phyloP scores from a whole-genome alignment of 768 basidiomycete species.

The Candolleomyces aberdarensis region DNA sequence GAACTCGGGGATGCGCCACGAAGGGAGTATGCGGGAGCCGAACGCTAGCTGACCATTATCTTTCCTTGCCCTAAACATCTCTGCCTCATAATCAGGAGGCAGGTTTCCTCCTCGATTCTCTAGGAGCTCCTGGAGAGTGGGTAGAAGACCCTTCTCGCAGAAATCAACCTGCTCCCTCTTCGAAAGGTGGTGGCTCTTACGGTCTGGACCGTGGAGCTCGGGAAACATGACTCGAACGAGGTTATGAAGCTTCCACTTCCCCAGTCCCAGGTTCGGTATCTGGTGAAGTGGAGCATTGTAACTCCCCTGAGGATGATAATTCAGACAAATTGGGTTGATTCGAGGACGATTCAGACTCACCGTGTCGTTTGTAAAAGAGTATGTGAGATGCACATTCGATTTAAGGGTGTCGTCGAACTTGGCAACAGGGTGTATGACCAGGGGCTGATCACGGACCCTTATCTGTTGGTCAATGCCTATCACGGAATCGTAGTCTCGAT shows the following conservation, averaged over 20 bases:
- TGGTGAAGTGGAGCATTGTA: background rate
- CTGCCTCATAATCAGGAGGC: background rate
- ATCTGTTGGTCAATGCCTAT: background rate
- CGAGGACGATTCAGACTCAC: too few species aligned
- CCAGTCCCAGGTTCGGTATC: background rate
- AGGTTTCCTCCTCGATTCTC: background rate
- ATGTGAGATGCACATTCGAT: too few species aligned
- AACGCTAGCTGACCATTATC: background rate
- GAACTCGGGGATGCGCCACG: background rate
- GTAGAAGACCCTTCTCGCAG: background rate
- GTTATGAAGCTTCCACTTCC: background rate
- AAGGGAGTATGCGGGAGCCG: background rate
- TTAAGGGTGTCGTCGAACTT: background rate
- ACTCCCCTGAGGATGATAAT: background rate
- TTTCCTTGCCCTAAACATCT: background rate
- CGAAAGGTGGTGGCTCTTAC: background rate
- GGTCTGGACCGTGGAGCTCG: background rate
- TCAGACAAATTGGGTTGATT: too few species aligned
- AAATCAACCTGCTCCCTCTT: background rate
- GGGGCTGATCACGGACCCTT: background rate
- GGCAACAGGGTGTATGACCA: background rate
- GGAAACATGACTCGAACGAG: background rate
- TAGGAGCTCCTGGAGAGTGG: background rate
- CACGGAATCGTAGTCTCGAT: background rate
- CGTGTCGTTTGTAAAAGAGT: too few species aligned